Evolutionary conservation across 106 monocot genomes (phyloP), one percentile per base, ranked within the genome.

Genomic region (Narthecium ossifragum): DNA sequence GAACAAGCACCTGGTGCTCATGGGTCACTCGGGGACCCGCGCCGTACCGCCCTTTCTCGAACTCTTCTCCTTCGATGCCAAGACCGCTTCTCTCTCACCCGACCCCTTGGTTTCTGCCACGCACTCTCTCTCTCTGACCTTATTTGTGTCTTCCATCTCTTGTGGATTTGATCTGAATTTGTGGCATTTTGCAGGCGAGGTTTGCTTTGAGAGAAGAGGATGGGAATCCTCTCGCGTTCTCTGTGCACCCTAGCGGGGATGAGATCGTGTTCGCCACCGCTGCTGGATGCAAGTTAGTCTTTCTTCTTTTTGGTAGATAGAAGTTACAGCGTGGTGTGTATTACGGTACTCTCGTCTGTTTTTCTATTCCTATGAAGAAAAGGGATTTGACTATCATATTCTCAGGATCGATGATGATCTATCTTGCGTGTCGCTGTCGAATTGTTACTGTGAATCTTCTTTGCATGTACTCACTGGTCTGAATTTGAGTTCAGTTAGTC

Each of bases 171-270:
- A 25, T 41, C n/a, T 28, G 20, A 20, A 31, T 26, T 8, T 20
- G 24, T 26, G 38, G 26, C 37, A 28, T 7, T 46, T 51, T 68
- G 56, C 32, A 88, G 84, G 81, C 26, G 58, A 66, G 32, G 30
- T 45, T 64, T 63, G 72, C 54, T 64, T 64, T 96, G 10, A 62
- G 59, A 18, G 83, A 78, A 1, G 79, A 77, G 10, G 88, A 55
- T 1, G 88, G 70, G 8, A 65, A 74, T 43, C 88, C 93, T 0
- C 27, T 64, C 51, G 58, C 68, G 27, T 73, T 96, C 67, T 75
- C 78, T 29, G 94, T 96, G 67, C 94, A 96, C 51, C 94, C 94
- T 15, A 76, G 83, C 59, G 94, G 94, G 12, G 83, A 86, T 5
- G 90, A 90, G 59, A 52, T 96, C 58, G 70, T 96, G 53, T 96